Percentiles rank a stretch among this genome's conserved stretches.
Conservation (phyloP, 202 grass and related monocot species). For the Schoenoplectus triqueter region DNA sequence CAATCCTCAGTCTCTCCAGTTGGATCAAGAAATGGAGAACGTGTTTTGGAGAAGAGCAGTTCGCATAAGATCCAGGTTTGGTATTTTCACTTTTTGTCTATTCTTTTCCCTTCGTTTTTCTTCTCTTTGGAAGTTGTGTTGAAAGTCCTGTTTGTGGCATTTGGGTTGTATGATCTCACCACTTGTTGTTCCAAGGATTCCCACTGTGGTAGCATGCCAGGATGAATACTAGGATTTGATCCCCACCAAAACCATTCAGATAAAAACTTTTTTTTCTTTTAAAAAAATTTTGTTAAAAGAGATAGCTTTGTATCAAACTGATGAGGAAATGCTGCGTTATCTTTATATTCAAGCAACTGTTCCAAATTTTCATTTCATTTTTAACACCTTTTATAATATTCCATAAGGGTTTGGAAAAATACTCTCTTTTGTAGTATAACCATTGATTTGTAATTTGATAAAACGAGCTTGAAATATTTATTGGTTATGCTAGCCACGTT, state of each 20-base stretch:
- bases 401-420: too few species aligned
- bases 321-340: not conserved
- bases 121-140: constrained; percentile 1
- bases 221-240: constrained; percentile 1
- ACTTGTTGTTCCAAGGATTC: constrained; percentile 5
- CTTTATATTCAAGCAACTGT: not conserved
- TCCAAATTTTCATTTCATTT: not conserved
- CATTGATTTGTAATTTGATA: not conserved
- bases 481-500: too few species aligned
- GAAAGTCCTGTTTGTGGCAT: not conserved
- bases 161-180: constrained; percentile 8
- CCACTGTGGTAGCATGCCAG: not conserved
- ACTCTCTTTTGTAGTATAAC: too few species aligned
- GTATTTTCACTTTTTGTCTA: constrained; percentile 26
- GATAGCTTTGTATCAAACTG: constrained; percentile 5
- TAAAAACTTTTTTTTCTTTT: not conserved
- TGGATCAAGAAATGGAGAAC: constrained; percentile 35
- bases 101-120: not conserved
- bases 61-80: constrained; percentile 42
- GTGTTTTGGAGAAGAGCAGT: constrained; percentile 41
- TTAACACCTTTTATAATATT: constrained; percentile 2
- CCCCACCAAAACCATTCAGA: constrained; percentile 14
- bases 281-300: not conserved
- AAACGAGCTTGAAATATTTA: not conserved
- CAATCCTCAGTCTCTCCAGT: constrained; percentile 33